Base-by-base conservation (phyloP, 352 stramenopile genomes). In the Poterioochromonas sp. region DNA sequence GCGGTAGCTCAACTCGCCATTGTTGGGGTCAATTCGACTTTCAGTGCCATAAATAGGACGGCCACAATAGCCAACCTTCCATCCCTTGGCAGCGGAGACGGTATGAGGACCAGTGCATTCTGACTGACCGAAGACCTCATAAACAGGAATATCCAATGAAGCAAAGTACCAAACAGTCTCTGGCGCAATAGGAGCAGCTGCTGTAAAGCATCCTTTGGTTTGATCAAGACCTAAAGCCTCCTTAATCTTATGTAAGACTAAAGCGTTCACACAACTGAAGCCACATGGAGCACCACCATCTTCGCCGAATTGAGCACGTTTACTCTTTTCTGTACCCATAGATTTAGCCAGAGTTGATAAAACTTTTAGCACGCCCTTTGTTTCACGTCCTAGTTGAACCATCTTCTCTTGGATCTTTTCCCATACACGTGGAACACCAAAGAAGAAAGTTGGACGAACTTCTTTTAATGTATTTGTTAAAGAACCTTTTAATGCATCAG, bases 91-190 rank as follows among this genome's bases (percentile, higher is more conserved):
- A 51, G 65, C 79, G 79, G 87, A 90, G 71, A 82, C 79, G 29
- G 84, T 85, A 47, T 88, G 83, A 32, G 92, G 90, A 20, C 92
- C 93, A 15, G 87, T 92, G 29, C 83, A 86, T 82, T 98, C 92
- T 43, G 88, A 94, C 84, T 97, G 91, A 2, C 94, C 93, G 79
- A 89, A 89, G 5, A 87, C 87, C 84, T 98, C 93, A 80, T 90
- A 93, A 58, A 98, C 88, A 12, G 91, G 91, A 58, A 98, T 85
- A 80, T 97, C 93, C 35, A 98, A 82, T 32, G 91, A 96, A 71
- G 87, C 89, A 80, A 98, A 97, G 84, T 97, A 98, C 43, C 95
- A 86, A 18, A 97, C 83, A 20, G 95, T 90, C 78, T 97, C 91
- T n/a, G 86, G 82, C 74, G 89, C 90, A 77, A 98, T 96, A 0